Percentiles rank a stretch among this genome's conserved stretches.
Evolutionary conservation across 371 early-diverging fungal species (phyloP).

Genomic region (Haplosporangium sp.): DNA sequence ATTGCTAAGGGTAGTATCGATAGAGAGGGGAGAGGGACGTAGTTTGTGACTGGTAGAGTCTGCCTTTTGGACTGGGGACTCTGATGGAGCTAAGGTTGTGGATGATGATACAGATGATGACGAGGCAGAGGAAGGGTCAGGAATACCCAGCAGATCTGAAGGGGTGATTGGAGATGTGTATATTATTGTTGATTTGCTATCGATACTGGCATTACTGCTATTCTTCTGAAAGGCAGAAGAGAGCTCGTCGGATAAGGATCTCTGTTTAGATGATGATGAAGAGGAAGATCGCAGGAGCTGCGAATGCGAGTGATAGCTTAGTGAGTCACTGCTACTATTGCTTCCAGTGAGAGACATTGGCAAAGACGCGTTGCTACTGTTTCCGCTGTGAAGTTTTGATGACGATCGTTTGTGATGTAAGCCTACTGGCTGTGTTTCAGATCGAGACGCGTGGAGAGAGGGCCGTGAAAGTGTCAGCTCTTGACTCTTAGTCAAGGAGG

Average conservation of each 20-base stretch:
- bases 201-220: not conserved
- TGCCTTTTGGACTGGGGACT: slow-evolving; percentile 15
- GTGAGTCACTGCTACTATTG: slow-evolving; percentile 28
- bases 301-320: slow-evolving; percentile 3
- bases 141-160: slow-evolving; percentile 39
- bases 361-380: slow-evolving; percentile 30
- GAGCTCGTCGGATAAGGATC: slow-evolving; percentile 38
- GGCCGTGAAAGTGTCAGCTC: not conserved
- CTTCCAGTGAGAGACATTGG: slow-evolving; percentile 34
- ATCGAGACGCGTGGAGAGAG: slow-evolving; percentile 13
- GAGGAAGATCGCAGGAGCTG: slow-evolving; percentile 2
- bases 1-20: slow-evolving; percentile 22
- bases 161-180: slow-evolving; percentile 45
- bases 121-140: slow-evolving; percentile 21
- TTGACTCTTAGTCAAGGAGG: slow-evolving; percentile 9
- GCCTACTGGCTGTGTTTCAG: slow-evolving; percentile 12
- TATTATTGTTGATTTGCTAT: slow-evolving; percentile 13
- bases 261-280: slow-evolving; percentile 16
- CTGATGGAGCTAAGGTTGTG: slow-evolving; percentile 5
- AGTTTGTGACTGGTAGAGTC: slow-evolving; percentile 17
- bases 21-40: slow-evolving; percentile 45
- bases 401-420: slow-evolving; percentile 33
- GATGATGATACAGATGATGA: slow-evolving; percentile 8
- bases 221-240: slow-evolving; percentile 20
- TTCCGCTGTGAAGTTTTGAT: slow-evolving; percentile 26